Evolutionary conservation across 1,284 basidiomycete species (phyloP).

Genomic region (Moesziomyces globuligerus): DNA sequence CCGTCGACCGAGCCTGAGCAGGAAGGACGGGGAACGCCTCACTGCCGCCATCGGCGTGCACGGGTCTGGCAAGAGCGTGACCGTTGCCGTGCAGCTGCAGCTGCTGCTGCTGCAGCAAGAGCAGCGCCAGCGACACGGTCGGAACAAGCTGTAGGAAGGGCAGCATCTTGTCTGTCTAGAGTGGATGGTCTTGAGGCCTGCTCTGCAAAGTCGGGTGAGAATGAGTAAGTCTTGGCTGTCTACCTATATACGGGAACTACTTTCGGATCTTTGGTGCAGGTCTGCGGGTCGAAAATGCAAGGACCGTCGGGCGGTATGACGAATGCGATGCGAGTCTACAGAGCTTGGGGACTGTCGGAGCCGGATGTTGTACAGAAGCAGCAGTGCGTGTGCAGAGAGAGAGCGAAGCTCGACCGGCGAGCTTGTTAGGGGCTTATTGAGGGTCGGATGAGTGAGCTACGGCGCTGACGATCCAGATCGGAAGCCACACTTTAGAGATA

Average conservation of each 20-base stretch:
- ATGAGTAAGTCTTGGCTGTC: neutral
- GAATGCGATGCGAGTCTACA: too few species aligned
- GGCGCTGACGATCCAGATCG: too few species aligned
- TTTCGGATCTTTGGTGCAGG: neutral
- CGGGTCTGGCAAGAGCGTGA: constrained; percentile 16
- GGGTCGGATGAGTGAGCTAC: too few species aligned
- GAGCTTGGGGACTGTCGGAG: too few species aligned
- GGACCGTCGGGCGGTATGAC: too few species aligned
- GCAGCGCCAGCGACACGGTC: constrained; percentile 8
- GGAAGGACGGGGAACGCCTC: neutral
- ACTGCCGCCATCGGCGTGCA: neutral
- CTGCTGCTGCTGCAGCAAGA: constrained; percentile 15
- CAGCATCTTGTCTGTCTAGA: constrained; percentile 19
- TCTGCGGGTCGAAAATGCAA: too few species aligned
- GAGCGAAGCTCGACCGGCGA: too few species aligned
- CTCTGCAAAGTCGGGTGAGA: constrained; percentile 4
- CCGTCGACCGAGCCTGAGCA: neutral
- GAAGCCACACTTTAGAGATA: too few species aligned
- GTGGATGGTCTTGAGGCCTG: constrained; percentile 1
- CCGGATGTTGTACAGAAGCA: too few species aligned
- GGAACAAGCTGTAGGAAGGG: constrained; percentile 15
- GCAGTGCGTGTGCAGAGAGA: too few species aligned
- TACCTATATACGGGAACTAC: too few species aligned
- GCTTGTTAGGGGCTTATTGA: too few species aligned
- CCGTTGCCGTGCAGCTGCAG: constrained; percentile 1